These are phyloP conservation scores for Penicillium sp. DNA, from an alignment of 2,329 filamentous ascomycete genomes.

Conservation along the genomic window DNA sequence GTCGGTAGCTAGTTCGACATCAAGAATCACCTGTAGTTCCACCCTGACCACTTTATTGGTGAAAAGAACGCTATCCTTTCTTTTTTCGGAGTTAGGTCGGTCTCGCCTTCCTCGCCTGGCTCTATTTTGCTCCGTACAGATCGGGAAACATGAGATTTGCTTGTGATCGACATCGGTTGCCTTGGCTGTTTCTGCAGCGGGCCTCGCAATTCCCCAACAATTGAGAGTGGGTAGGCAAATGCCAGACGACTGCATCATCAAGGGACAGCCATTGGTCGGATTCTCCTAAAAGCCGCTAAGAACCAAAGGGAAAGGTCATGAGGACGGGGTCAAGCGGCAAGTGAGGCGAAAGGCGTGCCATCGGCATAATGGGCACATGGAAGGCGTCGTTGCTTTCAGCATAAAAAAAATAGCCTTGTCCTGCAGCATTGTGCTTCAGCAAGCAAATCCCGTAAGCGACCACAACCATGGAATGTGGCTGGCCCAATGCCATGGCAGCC, in stretches of 20 bases:
- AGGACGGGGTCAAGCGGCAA: not conserved
- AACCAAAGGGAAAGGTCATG: not conserved
- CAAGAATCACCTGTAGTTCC: not conserved
- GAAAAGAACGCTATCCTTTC: not conserved
- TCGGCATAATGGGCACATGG: conserved; percentile 2
- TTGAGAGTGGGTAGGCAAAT: not conserved
- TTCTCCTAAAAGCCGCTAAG: not conserved
- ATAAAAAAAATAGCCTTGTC: not conserved
- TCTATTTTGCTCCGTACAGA: not conserved
- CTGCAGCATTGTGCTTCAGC: conserved; percentile 12
- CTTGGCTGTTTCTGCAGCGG: not conserved
- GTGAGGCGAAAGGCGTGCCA: not conserved
- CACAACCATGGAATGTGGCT: conserved; percentile 12
- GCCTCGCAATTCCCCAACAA: not conserved
- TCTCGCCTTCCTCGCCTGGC: not conserved
- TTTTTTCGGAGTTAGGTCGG: not conserved
- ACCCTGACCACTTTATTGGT: not conserved
- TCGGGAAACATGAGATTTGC: not conserved
- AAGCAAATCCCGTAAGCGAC: conserved; percentile 10
- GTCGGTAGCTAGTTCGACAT: conserved; percentile 14
- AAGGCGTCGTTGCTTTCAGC: not conserved
- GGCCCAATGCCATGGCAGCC: conserved; percentile 4
- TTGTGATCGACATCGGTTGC: not conserved
- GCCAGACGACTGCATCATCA: not conserved
- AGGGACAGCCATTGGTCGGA: not conserved